These are phyloP conservation scores for Tetrapisispora pingtungensis DNA, from an alignment of 805 yeast genomes.

Conservation along the genomic window DNA sequence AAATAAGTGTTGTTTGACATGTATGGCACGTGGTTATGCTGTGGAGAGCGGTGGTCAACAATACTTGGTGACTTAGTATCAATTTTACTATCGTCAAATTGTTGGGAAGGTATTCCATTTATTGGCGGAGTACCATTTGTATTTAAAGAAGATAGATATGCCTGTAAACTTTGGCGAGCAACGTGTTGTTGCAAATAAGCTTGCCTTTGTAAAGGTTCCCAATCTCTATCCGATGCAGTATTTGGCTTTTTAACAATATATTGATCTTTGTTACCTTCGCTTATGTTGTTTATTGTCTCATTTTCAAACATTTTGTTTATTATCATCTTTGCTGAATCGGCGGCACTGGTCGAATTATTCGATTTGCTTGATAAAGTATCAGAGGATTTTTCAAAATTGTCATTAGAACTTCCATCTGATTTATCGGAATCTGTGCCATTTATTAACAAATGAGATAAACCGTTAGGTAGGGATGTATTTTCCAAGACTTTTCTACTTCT, in stretches of 20 bases:
- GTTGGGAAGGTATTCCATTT: neutral
- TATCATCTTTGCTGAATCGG: neutral
- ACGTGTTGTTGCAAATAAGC: constrained; percentile 27
- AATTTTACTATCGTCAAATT: neutral
- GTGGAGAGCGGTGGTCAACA: neutral
- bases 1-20: neutral
- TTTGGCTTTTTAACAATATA: constrained; percentile 27
- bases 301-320: neutral
- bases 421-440: constrained; percentile 18
- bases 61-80: neutral
- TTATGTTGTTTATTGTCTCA: neutral
- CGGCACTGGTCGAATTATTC: neutral
- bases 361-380: neutral
- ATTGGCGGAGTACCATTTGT: neutral
- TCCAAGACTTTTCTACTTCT: constrained; percentile 43
- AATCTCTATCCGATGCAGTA: constrained; percentile 22
- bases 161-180: constrained; percentile 28
- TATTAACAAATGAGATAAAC: constrained; percentile 40
- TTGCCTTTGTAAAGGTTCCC: constrained; percentile 27
- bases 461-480: constrained; percentile 43
- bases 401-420: constrained; percentile 1
- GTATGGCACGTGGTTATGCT: neutral
- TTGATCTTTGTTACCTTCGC: constrained; percentile 6
- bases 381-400: neutral
- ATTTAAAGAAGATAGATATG: constrained; percentile 22